phyloP scores from a whole-genome alignment of 768 basidiomycete genomes.

The Hypholoma fasciculare region DNA sequence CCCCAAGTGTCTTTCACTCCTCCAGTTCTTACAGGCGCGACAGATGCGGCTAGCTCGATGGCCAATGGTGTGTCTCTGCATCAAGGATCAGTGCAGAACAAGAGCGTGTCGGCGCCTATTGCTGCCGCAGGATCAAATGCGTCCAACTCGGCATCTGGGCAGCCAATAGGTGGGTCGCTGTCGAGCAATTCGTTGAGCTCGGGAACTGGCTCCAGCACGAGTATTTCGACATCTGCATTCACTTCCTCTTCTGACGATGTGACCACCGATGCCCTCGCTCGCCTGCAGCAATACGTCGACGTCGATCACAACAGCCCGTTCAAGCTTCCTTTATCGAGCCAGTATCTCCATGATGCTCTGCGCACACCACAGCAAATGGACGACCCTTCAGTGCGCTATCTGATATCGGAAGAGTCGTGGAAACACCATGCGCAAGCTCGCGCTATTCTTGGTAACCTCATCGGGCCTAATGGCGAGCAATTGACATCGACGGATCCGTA shows the following conservation, averaged over 20 bases:
- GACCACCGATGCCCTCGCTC: constrained; percentile 45
- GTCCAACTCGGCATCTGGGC: constrained; percentile 39
- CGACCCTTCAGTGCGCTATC: constrained; percentile 44
- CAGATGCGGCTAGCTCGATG: constrained; percentile 35
- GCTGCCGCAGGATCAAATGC: constrained; percentile 45
- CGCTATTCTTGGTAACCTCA: constrained; percentile 78
- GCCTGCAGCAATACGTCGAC: constrained; percentile 48
- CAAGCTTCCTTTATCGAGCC: constrained; percentile 31
- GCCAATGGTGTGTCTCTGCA: constrained; percentile 52
- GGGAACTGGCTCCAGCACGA: constrained; percentile 48
- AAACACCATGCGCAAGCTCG: constrained; percentile 84
- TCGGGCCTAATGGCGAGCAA: constrained; percentile 86
- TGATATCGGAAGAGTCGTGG: constrained; percentile 75
- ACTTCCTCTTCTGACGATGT: constrained; percentile 55
- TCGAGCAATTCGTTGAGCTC: constrained; percentile 56
- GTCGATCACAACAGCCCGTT: constrained; percentile 27
- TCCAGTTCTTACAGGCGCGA: constrained; percentile 18
- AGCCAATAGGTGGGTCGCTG: constrained; percentile 50
- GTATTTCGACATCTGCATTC: constrained; percentile 50
- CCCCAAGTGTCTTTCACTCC: constrained; percentile 48
- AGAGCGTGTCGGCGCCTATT: constrained; percentile 73
- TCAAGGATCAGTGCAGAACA: constrained; percentile 44
- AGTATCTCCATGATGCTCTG: constrained; percentile 42
- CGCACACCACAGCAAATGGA: constrained; percentile 30
- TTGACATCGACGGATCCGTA: constrained; percentile 91